Conservation (phyloP, 495 filamentous ascomycete genomes). For the Tuber aestivum region DNA sequence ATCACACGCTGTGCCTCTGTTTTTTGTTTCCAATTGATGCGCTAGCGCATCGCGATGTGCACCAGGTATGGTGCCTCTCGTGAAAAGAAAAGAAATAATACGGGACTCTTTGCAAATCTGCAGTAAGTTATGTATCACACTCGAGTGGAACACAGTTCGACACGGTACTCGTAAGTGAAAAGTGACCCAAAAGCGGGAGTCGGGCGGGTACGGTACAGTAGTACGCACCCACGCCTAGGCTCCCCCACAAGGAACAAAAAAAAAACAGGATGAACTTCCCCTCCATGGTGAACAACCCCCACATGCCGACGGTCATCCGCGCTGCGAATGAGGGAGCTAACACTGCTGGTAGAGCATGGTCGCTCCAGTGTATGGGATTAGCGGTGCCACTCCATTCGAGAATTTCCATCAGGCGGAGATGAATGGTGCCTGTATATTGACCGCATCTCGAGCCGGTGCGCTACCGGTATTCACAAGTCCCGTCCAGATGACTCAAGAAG, state of each 20-base stretch:
- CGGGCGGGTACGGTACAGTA: background rate
- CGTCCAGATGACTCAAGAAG: background rate
- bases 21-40: too few relatives aligned
- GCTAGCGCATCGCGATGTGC: background rate
- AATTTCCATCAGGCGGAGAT: background rate
- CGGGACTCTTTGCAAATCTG: background rate
- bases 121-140: background rate
- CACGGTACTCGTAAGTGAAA: background rate
- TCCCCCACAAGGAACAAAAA: background rate
- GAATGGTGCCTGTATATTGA: background rate
- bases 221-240: background rate
- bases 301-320: background rate
- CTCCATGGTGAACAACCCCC: background rate
- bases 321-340: background rate
- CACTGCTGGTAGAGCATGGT: background rate
- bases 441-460: background rate
- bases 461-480: background rate
- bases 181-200: background rate
- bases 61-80: background rate
- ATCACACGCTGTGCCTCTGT: background rate
- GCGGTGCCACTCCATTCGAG: background rate
- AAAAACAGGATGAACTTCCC: background rate
- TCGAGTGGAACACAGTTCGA: background rate
- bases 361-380: background rate
- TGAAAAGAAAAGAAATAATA: background rate